Conservation (phyloP, 78 protist species). For the Dictyostelium intermedium region DNA sequence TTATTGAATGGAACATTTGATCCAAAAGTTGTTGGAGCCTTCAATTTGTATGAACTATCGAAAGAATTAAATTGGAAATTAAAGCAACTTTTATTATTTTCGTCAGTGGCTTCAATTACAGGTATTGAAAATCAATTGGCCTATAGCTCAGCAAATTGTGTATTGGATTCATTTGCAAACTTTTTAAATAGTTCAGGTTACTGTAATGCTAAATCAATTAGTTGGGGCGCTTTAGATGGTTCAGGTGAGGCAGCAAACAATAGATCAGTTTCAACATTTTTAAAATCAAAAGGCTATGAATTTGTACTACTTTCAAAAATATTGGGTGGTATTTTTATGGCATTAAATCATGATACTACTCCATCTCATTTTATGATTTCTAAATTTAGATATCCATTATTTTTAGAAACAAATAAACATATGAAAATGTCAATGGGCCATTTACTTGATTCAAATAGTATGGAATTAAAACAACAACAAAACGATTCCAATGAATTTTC, state of each 20-base stretch:
- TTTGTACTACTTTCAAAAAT: constrained; percentile 13
- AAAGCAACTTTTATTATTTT: background rate
- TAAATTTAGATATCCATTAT: no score
- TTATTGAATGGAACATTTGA: background rate
- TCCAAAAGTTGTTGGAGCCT: constrained; percentile 51
- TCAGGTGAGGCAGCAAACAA: constrained; percentile 33
- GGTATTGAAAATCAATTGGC: constrained; percentile 12
- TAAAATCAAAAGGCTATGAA: constrained; percentile 4
- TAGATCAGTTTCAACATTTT: constrained; percentile 13
- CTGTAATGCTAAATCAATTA: background rate
- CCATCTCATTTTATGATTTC: no score
- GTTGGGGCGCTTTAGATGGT: constrained; percentile 27
- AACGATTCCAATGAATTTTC: no score
- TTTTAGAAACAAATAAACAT: no score
- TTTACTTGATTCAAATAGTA: background rate
- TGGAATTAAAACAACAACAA: background rate
- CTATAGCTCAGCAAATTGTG: constrained; percentile 8
- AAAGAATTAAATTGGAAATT: background rate
- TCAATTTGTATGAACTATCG: background rate
- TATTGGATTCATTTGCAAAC: constrained; percentile 8
- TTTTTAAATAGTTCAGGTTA: constrained; percentile 17
- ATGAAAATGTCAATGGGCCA: background rate
- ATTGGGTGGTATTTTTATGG: constrained; percentile 4
- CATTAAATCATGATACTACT: no score
- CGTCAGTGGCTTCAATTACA: background rate